Conservation (phyloP, 2,329 filamentous ascomycete genomes). For the Hypocreales sp. region DNA sequence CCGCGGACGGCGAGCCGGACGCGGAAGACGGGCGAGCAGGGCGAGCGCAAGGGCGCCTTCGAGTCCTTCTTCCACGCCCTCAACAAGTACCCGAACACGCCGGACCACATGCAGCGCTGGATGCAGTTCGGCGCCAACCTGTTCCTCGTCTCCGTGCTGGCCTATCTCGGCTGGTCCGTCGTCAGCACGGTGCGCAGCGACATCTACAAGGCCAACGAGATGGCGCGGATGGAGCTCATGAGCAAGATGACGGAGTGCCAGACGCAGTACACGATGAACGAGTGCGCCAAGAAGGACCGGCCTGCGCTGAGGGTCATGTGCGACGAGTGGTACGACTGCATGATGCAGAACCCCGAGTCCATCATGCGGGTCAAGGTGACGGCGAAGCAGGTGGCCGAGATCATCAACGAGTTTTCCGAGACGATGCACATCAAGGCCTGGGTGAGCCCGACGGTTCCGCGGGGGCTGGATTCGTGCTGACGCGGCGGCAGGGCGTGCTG, state of each 20-base stretch:
- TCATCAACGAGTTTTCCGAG: constrained; percentile 88
- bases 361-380: constrained; percentile 69
- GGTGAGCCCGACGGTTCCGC: too few relatives aligned
- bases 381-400: constrained; percentile 77
- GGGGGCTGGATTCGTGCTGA: too few relatives aligned
- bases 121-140: constrained; percentile 48
- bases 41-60: constrained; percentile 12
- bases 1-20: constrained; percentile 8
- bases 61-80: constrained; percentile 34
- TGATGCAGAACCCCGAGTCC: constrained; percentile 65
- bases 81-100: constrained; percentile 41
- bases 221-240: constrained; percentile 52
- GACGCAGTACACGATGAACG: constrained; percentile 59
- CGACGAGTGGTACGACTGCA: constrained; percentile 71
- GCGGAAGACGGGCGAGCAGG: constrained; percentile 10
- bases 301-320: constrained; percentile 64
- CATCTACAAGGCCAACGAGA: constrained; percentile 55
- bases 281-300: constrained; percentile 48
- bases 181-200: constrained; percentile 59
- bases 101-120: constrained; percentile 44
- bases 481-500: constrained; percentile 28
- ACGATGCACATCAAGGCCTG: constrained; percentile 71
- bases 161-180: constrained; percentile 56
- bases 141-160: constrained; percentile 35
- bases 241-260: constrained; percentile 61